Percentiles rank a stretch among this genome's conserved stretches.
Evolutionary conservation across 2,329 filamentous ascomycete genomes (phyloP).

Genomic region (Colletotrichum lindemuthianum): DNA sequence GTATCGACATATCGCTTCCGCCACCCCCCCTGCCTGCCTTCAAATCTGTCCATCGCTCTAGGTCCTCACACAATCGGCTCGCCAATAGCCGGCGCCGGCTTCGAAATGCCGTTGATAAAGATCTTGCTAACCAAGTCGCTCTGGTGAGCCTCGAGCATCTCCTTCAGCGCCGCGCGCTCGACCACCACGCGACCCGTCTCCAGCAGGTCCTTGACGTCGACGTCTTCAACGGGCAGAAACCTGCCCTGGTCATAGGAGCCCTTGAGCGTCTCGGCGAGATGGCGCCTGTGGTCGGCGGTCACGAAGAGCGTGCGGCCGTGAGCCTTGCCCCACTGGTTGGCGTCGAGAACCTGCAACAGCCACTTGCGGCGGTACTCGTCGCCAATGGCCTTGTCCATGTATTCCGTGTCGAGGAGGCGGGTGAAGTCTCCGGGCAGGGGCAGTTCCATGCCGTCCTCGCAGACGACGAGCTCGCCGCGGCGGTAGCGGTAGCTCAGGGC

Average conservation of each 20-base stretch:
- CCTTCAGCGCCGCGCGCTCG: slow-evolving; percentile 81
- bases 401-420: slow-evolving; percentile 47
- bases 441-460: slow-evolving; percentile 81
- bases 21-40: not conserved
- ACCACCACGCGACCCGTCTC: slow-evolving; percentile 87
- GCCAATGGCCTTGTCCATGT: slow-evolving; percentile 59
- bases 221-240: slow-evolving; percentile 76
- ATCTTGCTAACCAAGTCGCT: slow-evolving; percentile 68
- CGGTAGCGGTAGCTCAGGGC: slow-evolving; percentile 92
- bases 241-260: slow-evolving; percentile 73
- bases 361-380: slow-evolving; percentile 70
- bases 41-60: not conserved
- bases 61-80: slow-evolving; percentile 39
- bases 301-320: slow-evolving; percentile 81
- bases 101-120: slow-evolving; percentile 53
- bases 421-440: slow-evolving; percentile 61
- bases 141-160: slow-evolving; percentile 78
- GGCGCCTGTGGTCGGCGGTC: slow-evolving; percentile 68
- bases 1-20: slow-evolving; percentile 16
- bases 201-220: slow-evolving; percentile 95
- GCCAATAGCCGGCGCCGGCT: slow-evolving; percentile 47
- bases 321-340: slow-evolving; percentile 74
- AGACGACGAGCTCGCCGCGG: slow-evolving; percentile 85
- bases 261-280: slow-evolving; percentile 74
- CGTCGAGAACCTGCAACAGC: slow-evolving; percentile 73